phyloP scores from a whole-genome alignment of 2,329 filamentous ascomycete species.

The Didymella keratinophila region DNA sequence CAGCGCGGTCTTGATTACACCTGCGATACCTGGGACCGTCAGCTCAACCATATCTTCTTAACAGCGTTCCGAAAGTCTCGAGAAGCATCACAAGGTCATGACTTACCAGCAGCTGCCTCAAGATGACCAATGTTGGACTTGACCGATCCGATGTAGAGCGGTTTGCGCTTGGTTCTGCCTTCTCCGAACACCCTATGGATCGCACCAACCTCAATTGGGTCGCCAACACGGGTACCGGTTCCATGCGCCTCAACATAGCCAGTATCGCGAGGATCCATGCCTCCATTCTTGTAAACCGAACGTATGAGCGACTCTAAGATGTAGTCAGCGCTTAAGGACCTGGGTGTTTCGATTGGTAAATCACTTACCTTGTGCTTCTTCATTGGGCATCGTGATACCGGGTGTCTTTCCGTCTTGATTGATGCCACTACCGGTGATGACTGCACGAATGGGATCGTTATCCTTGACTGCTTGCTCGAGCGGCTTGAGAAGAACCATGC shows the following conservation, averaged over 20 bases:
- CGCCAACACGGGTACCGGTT: constrained; percentile 64
- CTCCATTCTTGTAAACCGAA: constrained; percentile 31
- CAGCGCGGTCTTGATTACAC: constrained; percentile 51
- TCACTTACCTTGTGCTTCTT: constrained; percentile 55
- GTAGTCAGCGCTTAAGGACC: background rate
- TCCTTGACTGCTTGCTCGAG: constrained; percentile 65
- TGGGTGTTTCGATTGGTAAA: constrained; percentile 16
- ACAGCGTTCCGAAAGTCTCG: background rate
- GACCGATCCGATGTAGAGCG: constrained; percentile 17
- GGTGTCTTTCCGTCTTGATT: constrained; percentile 64
- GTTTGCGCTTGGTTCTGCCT: constrained; percentile 20
- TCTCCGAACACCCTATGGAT: constrained; percentile 36
- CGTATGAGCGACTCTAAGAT: background rate
- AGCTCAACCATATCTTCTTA: constrained; percentile 33
- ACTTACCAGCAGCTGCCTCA: constrained; percentile 48
- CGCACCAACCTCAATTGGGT: constrained; percentile 37
- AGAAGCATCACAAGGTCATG: background rate
- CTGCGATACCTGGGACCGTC: background rate
- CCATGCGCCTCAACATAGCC: constrained; percentile 50
- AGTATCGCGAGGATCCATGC: constrained; percentile 36
- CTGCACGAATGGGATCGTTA: constrained; percentile 60
- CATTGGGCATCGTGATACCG: constrained; percentile 66
- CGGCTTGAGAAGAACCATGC: constrained; percentile 65
- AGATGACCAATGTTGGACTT: constrained; percentile 49
- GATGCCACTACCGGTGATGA: constrained; percentile 53